These are phyloP conservation scores for Marvania coccoides DNA, from an alignment of 139 green algal genomes.

Conservation along the genomic window DNA sequence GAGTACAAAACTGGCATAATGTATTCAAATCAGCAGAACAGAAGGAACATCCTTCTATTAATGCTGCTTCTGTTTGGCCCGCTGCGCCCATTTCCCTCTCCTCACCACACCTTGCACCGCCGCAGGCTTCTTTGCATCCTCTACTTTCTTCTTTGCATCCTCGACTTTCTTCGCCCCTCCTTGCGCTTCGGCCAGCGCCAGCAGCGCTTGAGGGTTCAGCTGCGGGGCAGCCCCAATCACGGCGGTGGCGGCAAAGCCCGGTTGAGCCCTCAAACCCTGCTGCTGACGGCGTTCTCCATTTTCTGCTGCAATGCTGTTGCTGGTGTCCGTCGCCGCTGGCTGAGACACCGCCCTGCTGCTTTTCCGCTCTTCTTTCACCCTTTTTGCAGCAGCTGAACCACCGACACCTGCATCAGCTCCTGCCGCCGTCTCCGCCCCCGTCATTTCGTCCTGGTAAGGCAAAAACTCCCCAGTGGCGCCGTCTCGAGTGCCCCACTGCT, in stretches of 20 bases:
- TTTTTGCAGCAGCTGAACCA: background rate
- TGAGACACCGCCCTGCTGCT: background rate
- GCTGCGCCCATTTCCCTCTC: constrained; percentile 27
- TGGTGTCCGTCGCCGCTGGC: background rate
- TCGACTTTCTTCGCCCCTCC: constrained; percentile 10
- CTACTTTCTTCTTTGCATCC: constrained; percentile 3
- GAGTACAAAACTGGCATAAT: too few species aligned
- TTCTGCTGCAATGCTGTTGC: background rate
- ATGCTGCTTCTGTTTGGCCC: background rate
- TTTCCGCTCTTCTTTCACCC: background rate
- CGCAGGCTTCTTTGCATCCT: background rate
- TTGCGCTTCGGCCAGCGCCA: constrained; percentile 9
- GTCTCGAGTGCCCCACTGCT: constrained; percentile 51
- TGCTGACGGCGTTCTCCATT: background rate
- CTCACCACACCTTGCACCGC: constrained; percentile 27
- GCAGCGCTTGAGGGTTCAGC: constrained; percentile 44
- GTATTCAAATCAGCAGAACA: too few species aligned
- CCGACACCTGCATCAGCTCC: background rate
- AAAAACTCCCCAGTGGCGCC: constrained; percentile 38
- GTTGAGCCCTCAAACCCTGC: background rate
- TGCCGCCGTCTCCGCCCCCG: background rate
- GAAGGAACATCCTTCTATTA: background rate
- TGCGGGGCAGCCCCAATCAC: constrained; percentile 50
- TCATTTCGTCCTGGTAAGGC: background rate
- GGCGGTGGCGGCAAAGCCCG: constrained; percentile 7